Conservation (phyloP, 306 rosid genomes). For the Vachellia pachyceras region DNA sequence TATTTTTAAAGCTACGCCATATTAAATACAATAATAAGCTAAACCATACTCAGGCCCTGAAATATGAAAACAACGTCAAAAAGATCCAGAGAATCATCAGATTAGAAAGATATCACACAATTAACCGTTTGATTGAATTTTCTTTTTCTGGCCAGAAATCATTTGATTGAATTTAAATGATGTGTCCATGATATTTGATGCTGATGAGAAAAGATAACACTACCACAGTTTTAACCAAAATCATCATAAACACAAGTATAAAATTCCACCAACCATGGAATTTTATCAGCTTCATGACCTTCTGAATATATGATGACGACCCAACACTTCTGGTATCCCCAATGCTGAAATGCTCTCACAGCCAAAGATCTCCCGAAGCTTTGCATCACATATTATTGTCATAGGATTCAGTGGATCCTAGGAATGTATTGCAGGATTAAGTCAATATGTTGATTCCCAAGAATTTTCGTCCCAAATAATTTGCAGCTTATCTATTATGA, state of each 20-base stretch:
- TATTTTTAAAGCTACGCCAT: slow-evolving; percentile 14
- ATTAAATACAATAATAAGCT: slow-evolving; percentile 22
- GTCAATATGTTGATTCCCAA: slow-evolving; percentile 34
- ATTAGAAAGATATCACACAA: slow-evolving; percentile 11
- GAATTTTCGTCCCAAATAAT: slow-evolving; percentile 14
- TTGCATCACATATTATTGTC: slow-evolving; percentile 73
- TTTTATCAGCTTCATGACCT: slow-evolving; percentile 61
- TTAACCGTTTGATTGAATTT: background rate
- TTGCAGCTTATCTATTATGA: slow-evolving; percentile 5
- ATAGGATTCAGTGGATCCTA: slow-evolving; percentile 82
- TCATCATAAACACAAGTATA: slow-evolving; percentile 20
- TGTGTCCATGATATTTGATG: background rate
- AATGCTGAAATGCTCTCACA: slow-evolving; percentile 76
- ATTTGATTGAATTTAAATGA: background rate
- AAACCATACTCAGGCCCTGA: background rate
- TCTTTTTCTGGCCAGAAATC: background rate
- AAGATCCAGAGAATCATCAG: slow-evolving; percentile 2
- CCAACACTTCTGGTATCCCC: slow-evolving; percentile 79
- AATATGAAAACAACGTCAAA: background rate
- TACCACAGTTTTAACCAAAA: slow-evolving; percentile 10
- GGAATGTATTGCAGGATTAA: slow-evolving; percentile 33
- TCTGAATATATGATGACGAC: slow-evolving; percentile 72
- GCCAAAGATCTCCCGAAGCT: slow-evolving; percentile 83
- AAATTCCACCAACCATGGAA: slow-evolving; percentile 53
- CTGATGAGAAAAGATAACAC: slow-evolving; percentile 1